Evolutionary conservation across 164 flowering plant species (phyloP), one percentile per base, ranked within the genome.

Genomic region (Platanus orientalis): DNA sequence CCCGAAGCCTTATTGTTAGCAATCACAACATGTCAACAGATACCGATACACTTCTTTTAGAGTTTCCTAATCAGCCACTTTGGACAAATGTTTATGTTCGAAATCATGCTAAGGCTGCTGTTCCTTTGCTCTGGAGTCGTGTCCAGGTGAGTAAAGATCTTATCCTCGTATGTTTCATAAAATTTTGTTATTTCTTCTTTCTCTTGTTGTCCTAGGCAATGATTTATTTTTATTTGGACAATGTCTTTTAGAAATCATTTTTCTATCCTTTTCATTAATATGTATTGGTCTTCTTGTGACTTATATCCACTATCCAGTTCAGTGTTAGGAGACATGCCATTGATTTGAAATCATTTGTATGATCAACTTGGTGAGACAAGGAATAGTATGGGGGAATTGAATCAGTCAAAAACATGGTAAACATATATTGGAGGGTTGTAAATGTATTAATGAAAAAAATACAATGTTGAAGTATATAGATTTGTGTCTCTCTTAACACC

Each of bases 41-140:
- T 67, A 89, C 99, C 3, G 87, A 90, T 42, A 92, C 99, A 47
- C 88, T 90, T 75, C 88, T 95, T 63, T 69, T 88, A 58, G 97
- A 87, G 65, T 95, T 95, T 54, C 97, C 97, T 54, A 77, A 86
- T 80, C 94, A 82, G 73, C 97, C 97, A 27, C 86, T 86, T 16
- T 87, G 87, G 94, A 90, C 99, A 40, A 92, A 87, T 78, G 84
- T 95, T 64, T 84, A 81, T 68, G 78, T 95, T 45, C 74, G 72
- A 72, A 80, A 95, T 74, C 66, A 71, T 67, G 99, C 97, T 2
- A 80, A 83, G 76, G 97, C 92, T 42, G 70, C 84, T 61, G 96
- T 88, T 75, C 99, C 97, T 49, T 72, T 95, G 79, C 86, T 90
- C 29, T 95, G 99, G 99, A 95, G 97, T 75, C 97, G 99, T 73